phyloP scores from a whole-genome alignment of 768 basidiomycete species.

The Lactifluus volemus region DNA sequence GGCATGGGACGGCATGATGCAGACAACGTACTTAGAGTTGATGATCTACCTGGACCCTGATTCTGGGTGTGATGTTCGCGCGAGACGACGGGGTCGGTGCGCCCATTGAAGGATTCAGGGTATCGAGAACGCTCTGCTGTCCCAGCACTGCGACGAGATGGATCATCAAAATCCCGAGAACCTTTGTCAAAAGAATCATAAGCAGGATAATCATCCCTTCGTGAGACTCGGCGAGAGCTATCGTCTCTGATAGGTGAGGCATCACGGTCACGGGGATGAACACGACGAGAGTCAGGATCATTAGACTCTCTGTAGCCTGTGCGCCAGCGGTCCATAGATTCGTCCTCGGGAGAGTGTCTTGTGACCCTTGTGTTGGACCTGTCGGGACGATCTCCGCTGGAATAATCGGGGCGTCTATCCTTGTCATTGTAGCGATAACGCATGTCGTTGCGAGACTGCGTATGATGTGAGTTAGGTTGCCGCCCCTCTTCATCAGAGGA shows the following conservation, averaged over 20 bases:
- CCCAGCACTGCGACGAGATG: conserved; percentile 6
- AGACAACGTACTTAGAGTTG: conserved; percentile 23
- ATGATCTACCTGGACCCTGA: conserved; percentile 17
- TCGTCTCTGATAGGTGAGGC: conserved; percentile 14
- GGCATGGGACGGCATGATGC: conserved; percentile 20
- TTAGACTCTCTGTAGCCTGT: conserved; percentile 9
- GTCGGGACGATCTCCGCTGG: neutral
- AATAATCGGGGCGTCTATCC: conserved; percentile 2
- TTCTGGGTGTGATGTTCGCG: conserved; percentile 12
- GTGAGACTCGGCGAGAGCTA: conserved; percentile 11
- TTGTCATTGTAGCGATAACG: conserved; percentile 9
- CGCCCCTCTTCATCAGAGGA: conserved; percentile 16
- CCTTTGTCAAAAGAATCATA: conserved; percentile 15
- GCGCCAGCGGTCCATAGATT: conserved; percentile 7
- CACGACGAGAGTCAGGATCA: conserved; percentile 1
- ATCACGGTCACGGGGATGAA: conserved; percentile 12
- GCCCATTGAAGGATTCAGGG: conserved; percentile 2
- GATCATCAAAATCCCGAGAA: conserved; percentile 10
- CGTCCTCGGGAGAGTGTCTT: conserved; percentile 8
- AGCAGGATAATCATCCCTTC: conserved; percentile 12
- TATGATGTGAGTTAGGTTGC: neutral
- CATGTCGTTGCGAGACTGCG: conserved; percentile 1
- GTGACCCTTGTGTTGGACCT: neutral
- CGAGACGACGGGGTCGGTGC: conserved; percentile 1
- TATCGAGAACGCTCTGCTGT: conserved; percentile 10